phyloP scores from a whole-genome alignment of 1,139 yeast species.

The Suzukiozyma palmioleophila region DNA sequence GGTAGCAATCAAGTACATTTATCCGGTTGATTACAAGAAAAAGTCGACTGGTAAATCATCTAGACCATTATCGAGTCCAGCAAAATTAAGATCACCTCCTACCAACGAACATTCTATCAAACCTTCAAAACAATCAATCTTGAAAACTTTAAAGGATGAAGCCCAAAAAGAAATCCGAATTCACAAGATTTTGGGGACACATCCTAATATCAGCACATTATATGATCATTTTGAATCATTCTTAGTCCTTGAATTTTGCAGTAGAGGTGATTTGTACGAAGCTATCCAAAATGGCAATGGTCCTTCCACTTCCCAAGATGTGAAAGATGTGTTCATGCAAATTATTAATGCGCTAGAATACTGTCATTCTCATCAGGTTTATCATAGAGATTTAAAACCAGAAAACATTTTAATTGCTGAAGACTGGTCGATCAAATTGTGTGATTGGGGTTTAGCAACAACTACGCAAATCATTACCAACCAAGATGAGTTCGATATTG shows the following conservation, averaged over 20 bases:
- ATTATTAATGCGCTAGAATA: constrained; percentile 72
- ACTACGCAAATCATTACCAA: constrained; percentile 50
- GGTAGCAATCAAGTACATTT: constrained; percentile 83
- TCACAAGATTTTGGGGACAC: constrained; percentile 63
- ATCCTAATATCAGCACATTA: constrained; percentile 60
- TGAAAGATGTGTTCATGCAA: constrained; percentile 72
- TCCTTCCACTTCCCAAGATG: constrained; percentile 71
- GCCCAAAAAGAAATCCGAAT: constrained; percentile 78
- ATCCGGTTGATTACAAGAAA: constrained; percentile 41
- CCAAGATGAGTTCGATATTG: constrained; percentile 74
- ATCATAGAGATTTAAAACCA: constrained; percentile 87
- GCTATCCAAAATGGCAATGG: constrained; percentile 81
- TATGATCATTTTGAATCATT: constrained; percentile 78
- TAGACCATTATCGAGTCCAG: constrained; percentile 37
- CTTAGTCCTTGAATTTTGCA: constrained; percentile 80
- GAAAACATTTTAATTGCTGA: constrained; percentile 78
- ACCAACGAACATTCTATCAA: constrained; percentile 12
- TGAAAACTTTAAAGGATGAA: constrained; percentile 48
- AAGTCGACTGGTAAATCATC: constrained; percentile 12
- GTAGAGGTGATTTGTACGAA: constrained; percentile 91
- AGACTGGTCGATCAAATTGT: constrained; percentile 76
- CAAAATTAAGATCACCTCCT: constrained; percentile 25
- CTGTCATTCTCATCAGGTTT: constrained; percentile 71
- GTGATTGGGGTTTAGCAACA: constrained; percentile 93
- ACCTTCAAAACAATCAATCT: constrained; percentile 20